These are phyloP conservation scores for Grigorovia transvaalensis DNA, from an alignment of 805 yeast species.

Conservation along the genomic window DNA sequence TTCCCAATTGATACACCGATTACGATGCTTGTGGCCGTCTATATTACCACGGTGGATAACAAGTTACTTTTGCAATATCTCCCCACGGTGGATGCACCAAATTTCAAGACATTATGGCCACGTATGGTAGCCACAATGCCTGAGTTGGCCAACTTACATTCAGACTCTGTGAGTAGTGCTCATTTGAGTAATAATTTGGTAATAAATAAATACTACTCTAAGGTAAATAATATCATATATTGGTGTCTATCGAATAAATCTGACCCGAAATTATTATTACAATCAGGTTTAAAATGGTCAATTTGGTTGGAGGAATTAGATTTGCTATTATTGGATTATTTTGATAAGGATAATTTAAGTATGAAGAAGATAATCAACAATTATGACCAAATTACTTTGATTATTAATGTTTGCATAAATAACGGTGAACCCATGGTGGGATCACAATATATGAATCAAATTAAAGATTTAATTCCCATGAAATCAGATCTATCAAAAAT, in stretches of 20 bases:
- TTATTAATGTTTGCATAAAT: conserved; percentile 71
- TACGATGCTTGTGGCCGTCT: conserved; percentile 22
- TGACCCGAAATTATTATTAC: background rate
- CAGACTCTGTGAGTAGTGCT: conserved; percentile 3
- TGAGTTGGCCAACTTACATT: conserved; percentile 3
- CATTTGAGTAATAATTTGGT: conserved; percentile 15
- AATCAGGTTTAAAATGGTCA: background rate
- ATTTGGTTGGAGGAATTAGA: conserved; percentile 41
- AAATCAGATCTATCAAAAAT: conserved; percentile 27
- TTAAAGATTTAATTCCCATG: conserved; percentile 60
- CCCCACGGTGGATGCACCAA: conserved; percentile 20
- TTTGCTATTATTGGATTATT: conserved; percentile 46
- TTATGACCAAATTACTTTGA: conserved; percentile 56
- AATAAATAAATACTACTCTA: conserved; percentile 17
- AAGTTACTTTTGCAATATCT: conserved; percentile 21
- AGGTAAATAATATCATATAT: conserved; percentile 13
- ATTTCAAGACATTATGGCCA: conserved; percentile 16
- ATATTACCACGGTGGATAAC: conserved; percentile 20
- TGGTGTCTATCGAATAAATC: conserved; percentile 25
- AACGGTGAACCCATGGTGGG: conserved; percentile 64
- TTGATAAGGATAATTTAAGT: conserved; percentile 42
- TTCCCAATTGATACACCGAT: background rate
- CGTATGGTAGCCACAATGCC: conserved; percentile 18
- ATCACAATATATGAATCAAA: conserved; percentile 46
- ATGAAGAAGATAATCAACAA: conserved; percentile 54